A percentile compares a stretch with the other conserved stretches of the same genome.
These are phyloP conservation scores for Melanomma pulvis-pyrius DNA, from an alignment of 495 filamentous ascomycete species.

Conservation along the genomic window DNA sequence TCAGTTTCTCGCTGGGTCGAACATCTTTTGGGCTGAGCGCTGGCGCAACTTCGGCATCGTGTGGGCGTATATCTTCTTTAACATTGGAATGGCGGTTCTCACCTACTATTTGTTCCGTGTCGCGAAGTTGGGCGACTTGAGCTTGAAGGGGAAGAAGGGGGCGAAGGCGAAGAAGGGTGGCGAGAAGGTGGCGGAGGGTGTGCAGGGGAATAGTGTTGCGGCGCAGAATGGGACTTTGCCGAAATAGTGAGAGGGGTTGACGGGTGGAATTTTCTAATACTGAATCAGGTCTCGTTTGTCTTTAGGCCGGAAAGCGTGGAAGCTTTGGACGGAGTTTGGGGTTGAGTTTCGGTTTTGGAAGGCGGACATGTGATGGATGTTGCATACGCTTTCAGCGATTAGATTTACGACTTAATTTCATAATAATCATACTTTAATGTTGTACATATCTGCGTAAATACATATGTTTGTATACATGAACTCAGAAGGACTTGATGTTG, in stretches of 20 bases:
- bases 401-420: too few relatives aligned
- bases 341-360: too few relatives aligned
- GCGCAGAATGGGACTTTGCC: background rate
- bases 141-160: background rate
- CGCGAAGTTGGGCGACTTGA: constrained; percentile 58
- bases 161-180: background rate
- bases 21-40: constrained; percentile 56
- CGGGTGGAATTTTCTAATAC: background rate
- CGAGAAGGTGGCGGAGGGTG: background rate
- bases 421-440: too few relatives aligned
- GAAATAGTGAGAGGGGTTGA: background rate
- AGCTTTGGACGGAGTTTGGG: too few relatives aligned
- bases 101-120: constrained; percentile 82
- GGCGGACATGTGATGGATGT: too few relatives aligned
- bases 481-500: too few relatives aligned
- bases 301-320: too few relatives aligned
- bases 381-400: too few relatives aligned
- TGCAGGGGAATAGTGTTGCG: background rate
- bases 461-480: too few relatives aligned
- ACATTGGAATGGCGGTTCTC: constrained; percentile 68
- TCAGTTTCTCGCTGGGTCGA: constrained; percentile 57
- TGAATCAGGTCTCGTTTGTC: too few relatives aligned
- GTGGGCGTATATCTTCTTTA: constrained; percentile 74
- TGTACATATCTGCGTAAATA: too few relatives aligned
- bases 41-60: constrained; percentile 73